Evolutionary conservation across 441 rosid genomes (phyloP).

Genomic region (Erodium trifolium): DNA sequence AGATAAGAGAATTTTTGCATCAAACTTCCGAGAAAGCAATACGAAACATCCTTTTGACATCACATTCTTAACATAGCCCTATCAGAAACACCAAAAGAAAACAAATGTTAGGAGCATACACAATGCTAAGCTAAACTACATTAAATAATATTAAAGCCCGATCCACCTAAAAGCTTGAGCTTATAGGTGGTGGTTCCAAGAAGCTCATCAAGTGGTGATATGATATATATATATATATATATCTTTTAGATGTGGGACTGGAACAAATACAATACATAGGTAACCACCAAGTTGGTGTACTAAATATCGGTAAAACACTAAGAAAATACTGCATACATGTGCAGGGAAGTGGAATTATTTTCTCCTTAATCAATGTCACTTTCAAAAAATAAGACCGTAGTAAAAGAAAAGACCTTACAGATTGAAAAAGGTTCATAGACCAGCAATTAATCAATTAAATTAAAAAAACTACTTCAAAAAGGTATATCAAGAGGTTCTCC

Average conservation of each 20-base stretch:
- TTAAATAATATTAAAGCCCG: neutral
- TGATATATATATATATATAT: too few species aligned
- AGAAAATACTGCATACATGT: neutral
- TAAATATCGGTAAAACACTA: neutral
- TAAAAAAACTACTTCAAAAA: neutral
- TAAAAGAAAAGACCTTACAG: too few species aligned
- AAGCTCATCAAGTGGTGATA: too few species aligned
- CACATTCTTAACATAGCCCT: constrained; percentile 96
- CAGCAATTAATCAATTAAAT: too few species aligned
- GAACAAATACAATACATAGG: neutral
- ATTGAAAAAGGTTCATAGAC: too few species aligned
- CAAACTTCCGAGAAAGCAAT: constrained; percentile 70
- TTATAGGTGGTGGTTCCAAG: too few species aligned
- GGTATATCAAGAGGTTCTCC: neutral
- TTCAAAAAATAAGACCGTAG: too few species aligned
- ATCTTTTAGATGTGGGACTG: neutral
- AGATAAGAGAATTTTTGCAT: constrained; percentile 77
- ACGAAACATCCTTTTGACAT: constrained; percentile 83
- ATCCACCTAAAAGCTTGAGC: too few species aligned
- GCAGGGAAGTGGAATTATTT: neutral
- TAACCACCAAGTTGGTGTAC: neutral
- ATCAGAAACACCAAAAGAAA: constrained; percentile 19
- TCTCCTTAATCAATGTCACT: neutral
- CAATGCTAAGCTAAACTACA: neutral
- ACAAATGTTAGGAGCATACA: neutral